Evolutionary conservation across 164 flowering plant species (phyloP), one percentile per base, ranked within the genome.

Genomic region (Annona squamosa): DNA sequence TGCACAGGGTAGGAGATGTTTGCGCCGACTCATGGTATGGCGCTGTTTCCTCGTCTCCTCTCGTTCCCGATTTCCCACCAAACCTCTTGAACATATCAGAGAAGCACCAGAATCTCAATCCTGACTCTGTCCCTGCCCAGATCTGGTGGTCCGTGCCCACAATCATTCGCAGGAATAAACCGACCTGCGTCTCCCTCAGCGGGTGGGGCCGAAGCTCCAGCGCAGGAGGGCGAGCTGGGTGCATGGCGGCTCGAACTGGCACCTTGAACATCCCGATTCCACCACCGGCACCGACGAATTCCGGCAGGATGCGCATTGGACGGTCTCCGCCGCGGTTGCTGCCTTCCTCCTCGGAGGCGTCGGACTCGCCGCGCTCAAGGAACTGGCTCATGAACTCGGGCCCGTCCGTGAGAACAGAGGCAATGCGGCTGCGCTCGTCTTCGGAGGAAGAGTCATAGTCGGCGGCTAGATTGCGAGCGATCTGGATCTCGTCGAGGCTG

Each of bases 141-240:
- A 96, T 46, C 81, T 92, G 97, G 1, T 82, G 80, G 12, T 86
- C 90, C 47, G 92, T 86, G 68, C 91, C 89, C 1, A 78, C 89
- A 62, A 96, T 83, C 6, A 85, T 89, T 76, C 97, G 82, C 75
- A 93, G 46, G 71, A 89, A 92, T 37, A 72, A 78, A 70, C 98
- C 98, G 0, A 82, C 85, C 81, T 96, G 98, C 9, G 97, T 91
- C 80, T 93, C 99, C 78, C 91, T 74, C 41, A 90, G 72, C 17
- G 97, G 99, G 59, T 93, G 99, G 0, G 99, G 98, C 79, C 99
- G 77, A 67, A 96, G 79, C 81, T 93, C 99, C 1, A 93, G 78
- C 69, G 89, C 80, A 5, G 93, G 85, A 0, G 99, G 99, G 4
- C 99, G 90, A 2, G 78, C 84, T 0, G 96, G 96, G 73, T 93